Percentiles rank a stretch among this genome's conserved stretches.
Evolutionary conservation across 345 rosid species (phyloP).

Genomic region (Salix viminalis): DNA sequence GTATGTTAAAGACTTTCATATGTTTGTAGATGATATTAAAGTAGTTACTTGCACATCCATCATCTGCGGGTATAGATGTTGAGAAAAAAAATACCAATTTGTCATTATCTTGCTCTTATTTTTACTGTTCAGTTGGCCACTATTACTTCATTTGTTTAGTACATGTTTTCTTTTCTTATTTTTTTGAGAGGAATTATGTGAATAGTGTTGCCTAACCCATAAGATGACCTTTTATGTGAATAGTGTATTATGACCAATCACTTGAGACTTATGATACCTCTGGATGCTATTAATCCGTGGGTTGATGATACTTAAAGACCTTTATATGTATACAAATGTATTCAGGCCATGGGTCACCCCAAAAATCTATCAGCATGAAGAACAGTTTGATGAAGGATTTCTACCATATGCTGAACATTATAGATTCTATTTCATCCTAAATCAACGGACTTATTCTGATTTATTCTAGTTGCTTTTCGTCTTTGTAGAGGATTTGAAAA

Average conservation of each 20-base stretch:
- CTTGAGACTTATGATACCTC: not conserved
- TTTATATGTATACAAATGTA: not conserved
- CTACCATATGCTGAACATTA: not conserved
- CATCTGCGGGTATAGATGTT: not conserved
- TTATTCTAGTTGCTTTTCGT: slow-evolving; percentile 5
- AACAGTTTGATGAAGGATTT: not conserved
- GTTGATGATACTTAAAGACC: not conserved
- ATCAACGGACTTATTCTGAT: not conserved
- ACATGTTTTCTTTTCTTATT: not conserved
- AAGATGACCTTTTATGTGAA: not conserved
- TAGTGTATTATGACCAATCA: not conserved
- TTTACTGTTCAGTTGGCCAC: not conserved
- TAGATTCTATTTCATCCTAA: not conserved
- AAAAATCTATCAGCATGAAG: not conserved
- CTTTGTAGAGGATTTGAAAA: slow-evolving; percentile 70
- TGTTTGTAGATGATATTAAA: slow-evolving; percentile 3
- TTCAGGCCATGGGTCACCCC: not conserved
- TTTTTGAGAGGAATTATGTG: not conserved
- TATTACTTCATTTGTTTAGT: not conserved
- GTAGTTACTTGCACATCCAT: not conserved
- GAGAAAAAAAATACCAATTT: not conserved
- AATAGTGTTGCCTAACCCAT: not conserved
- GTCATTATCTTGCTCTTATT: not conserved
- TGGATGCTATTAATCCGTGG: not conserved
- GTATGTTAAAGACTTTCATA: slow-evolving; percentile 32